Evolutionary conservation across 2,329 filamentous ascomycete species (phyloP).

Genomic region (Ophidiomyces ophidiicola): DNA sequence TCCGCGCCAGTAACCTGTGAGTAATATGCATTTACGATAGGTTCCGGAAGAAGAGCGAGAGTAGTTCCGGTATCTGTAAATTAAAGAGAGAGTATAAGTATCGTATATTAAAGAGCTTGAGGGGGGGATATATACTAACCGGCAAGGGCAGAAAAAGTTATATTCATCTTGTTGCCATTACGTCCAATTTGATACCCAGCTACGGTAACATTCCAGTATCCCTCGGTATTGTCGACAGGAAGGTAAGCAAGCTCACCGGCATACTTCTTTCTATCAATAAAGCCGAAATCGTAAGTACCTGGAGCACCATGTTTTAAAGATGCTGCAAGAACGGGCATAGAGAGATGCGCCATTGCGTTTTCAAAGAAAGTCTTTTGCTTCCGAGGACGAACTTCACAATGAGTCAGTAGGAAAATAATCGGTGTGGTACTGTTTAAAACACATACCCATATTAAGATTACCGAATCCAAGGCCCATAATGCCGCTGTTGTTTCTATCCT

Average conservation of each 20-base stretch:
- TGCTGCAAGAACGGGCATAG: slow-evolving; percentile 57
- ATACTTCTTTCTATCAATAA: slow-evolving; percentile 53
- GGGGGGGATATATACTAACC: slow-evolving; percentile 13
- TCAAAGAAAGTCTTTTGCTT: slow-evolving; percentile 61
- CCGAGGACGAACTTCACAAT: slow-evolving; percentile 9
- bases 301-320: slow-evolving; percentile 48
- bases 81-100: slow-evolving; percentile 25
- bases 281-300: slow-evolving; percentile 63
- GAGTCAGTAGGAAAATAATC: background rate
- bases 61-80: slow-evolving; percentile 55
- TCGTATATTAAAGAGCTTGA: background rate
- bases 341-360: slow-evolving; percentile 49
- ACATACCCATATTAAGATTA: slow-evolving; percentile 42
- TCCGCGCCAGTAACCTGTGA: slow-evolving; percentile 41
- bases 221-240: slow-evolving; percentile 47
- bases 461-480: slow-evolving; percentile 50
- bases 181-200: slow-evolving; percentile 45
- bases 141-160: slow-evolving; percentile 12
- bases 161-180: slow-evolving; percentile 17
- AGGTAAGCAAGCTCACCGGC: slow-evolving; percentile 50
- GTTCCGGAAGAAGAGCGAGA: slow-evolving; percentile 48
- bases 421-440: background rate
- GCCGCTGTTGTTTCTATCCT: slow-evolving; percentile 45
- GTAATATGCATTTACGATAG: slow-evolving; percentile 49
- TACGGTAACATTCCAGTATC: slow-evolving; percentile 57